These are phyloP conservation scores for Triticum turgidum DNA, from an alignment of 176 grass and related monocot genomes.

Conservation along the genomic window DNA sequence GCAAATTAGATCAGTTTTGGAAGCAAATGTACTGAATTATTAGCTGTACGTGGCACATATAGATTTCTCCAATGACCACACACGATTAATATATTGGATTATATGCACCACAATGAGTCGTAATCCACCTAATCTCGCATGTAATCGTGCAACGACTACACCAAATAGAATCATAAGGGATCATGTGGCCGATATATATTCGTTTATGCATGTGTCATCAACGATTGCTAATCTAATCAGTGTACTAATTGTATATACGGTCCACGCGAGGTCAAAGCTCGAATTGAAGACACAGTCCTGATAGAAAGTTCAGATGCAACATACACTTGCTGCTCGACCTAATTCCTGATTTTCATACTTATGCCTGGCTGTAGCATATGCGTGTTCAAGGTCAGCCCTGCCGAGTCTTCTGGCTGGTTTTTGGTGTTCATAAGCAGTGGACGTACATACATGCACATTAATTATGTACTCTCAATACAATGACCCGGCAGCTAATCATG, in stretches of 20 bases:
- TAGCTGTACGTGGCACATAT: not conserved
- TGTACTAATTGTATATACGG: slow-evolving; percentile 12
- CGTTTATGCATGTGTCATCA: not conserved
- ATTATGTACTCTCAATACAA: not conserved
- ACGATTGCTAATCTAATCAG: not conserved
- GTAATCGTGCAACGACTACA: not conserved
- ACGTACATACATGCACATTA: not conserved
- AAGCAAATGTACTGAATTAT: not conserved
- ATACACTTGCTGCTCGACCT: too few relatives aligned
- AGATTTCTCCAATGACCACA: not conserved
- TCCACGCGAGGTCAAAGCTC: too few relatives aligned
- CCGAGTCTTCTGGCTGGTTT: too few relatives aligned
- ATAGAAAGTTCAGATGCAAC: too few relatives aligned
- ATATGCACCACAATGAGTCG: not conserved
- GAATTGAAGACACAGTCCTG: too few relatives aligned
- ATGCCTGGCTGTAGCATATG: too few relatives aligned
- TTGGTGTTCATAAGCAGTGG: too few relatives aligned
- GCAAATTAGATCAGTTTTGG: not conserved
- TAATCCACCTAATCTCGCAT: not conserved
- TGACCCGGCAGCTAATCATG: not conserved
- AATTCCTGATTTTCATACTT: too few relatives aligned
- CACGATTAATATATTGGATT: not conserved
- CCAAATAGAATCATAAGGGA: not conserved
- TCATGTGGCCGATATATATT: not conserved
- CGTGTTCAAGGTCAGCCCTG: too few relatives aligned